These are phyloP conservation scores for Suillus subalutaceus DNA, from an alignment of 768 basidiomycete genomes.

Conservation along the genomic window DNA sequence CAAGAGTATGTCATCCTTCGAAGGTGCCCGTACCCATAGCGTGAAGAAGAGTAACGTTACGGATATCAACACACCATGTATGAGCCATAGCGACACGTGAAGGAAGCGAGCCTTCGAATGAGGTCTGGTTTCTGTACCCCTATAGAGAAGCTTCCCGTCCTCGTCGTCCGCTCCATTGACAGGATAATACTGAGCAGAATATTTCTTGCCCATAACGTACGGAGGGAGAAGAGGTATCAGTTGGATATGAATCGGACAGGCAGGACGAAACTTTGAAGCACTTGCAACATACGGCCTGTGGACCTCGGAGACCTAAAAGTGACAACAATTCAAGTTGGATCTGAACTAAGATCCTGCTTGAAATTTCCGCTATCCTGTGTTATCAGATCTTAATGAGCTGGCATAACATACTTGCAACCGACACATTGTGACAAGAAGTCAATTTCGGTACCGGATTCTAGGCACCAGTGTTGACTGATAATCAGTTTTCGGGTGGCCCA, in stretches of 20 bases:
- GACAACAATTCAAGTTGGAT: neutral
- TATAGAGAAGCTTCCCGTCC: neutral
- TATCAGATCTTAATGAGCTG: neutral
- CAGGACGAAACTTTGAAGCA: neutral
- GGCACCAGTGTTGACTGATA: neutral
- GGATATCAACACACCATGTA: conserved; percentile 4
- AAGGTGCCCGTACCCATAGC: conserved; percentile 10
- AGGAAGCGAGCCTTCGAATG: neutral
- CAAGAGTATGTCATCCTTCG: neutral
- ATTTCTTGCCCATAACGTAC: neutral
- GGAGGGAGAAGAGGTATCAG: neutral
- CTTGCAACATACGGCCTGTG: neutral
- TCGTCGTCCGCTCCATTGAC: neutral
- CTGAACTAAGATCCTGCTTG: neutral
- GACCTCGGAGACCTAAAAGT: neutral
- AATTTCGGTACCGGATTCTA: neutral
- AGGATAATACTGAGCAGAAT: neutral
- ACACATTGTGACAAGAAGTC: neutral
- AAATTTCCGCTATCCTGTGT: neutral
- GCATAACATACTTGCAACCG: neutral
- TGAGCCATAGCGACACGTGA: conserved; percentile 1
- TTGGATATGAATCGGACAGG: neutral
- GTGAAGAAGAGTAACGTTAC: conserved; percentile 10
- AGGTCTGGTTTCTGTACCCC: neutral
- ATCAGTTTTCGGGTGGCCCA: neutral